Evolutionary conservation across 176 grass and related monocot genomes (phyloP).

Genomic region (Aegilops umbellulata): DNA sequence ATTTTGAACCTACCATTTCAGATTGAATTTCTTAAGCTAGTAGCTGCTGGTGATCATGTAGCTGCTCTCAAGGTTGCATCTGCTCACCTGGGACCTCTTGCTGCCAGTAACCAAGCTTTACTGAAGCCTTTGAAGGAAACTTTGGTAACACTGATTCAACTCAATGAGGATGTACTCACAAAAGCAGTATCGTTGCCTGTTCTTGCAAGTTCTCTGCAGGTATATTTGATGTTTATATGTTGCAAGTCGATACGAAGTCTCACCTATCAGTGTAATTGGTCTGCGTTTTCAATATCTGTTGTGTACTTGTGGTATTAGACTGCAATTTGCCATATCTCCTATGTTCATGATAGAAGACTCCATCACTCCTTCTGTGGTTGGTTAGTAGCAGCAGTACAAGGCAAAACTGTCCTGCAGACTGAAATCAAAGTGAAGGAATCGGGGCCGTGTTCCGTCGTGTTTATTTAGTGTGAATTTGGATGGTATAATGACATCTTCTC

Average conservation of each 20-base stretch:
- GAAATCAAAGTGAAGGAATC: neutral
- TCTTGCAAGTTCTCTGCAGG: constrained; percentile 93
- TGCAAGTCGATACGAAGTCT: neutral
- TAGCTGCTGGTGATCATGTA: constrained; percentile 65
- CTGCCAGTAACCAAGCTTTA: constrained; percentile 75
- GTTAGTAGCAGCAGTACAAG: constrained; percentile 1
- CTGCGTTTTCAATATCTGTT: neutral
- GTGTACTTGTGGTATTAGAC: neutral
- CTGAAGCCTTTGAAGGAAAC: constrained; percentile 99
- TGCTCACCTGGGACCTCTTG: constrained; percentile 76
- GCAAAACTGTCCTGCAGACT: neutral
- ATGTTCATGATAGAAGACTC: neutral
- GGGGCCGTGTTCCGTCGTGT: neutral
- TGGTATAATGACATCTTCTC: constrained; percentile 21
- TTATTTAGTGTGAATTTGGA: neutral
- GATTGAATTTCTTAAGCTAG: constrained; percentile 95
- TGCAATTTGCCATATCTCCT: neutral
- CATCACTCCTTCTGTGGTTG: constrained; percentile 15
- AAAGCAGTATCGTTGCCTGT: constrained; percentile 66
- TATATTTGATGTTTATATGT: constrained; percentile 24
- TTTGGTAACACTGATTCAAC: constrained; percentile 69
- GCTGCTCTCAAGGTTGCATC: constrained; percentile 73
- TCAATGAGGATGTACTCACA: constrained; percentile 60
- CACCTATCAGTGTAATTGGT: neutral
- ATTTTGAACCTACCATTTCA: constrained; percentile 34